These are phyloP conservation scores for Eustoma russellianum DNA, from an alignment of 257 asterid species.

Conservation along the genomic window DNA sequence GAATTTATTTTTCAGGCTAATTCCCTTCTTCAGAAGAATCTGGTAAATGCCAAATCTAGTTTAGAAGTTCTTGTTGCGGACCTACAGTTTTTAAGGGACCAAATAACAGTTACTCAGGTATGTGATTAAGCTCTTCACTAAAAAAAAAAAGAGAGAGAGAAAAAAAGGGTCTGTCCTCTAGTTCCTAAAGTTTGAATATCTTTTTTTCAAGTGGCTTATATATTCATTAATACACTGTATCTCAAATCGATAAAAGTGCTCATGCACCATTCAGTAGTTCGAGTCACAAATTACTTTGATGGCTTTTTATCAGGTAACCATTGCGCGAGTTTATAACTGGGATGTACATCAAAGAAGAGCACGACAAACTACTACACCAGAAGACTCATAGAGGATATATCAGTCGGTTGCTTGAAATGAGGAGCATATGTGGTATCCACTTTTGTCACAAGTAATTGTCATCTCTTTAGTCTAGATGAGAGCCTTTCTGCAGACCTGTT, in stretches of 20 bases:
- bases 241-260: neutral
- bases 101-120: constrained; percentile 90
- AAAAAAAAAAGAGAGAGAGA: too few species aligned
- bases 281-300: too few species aligned
- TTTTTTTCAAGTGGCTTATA: too few species aligned
- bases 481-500: too few species aligned
- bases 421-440: constrained; percentile 1
- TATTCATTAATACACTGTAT: neutral
- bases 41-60: constrained; percentile 87
- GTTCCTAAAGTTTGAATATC: too few species aligned
- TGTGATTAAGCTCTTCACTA: neutral
- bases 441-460: neutral
- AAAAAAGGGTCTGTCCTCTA: too few species aligned
- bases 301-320: constrained; percentile 49
- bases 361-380: constrained; percentile 37
- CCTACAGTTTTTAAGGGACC: constrained; percentile 85
- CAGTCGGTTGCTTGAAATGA: too few species aligned
- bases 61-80: constrained; percentile 79
- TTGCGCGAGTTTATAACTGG: constrained; percentile 90
- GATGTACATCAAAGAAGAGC: constrained; percentile 82
- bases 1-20: constrained; percentile 47
- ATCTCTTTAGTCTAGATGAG: too few species aligned
- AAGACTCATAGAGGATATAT: constrained; percentile 32
- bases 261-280: neutral
- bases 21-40: constrained; percentile 60